Evolutionary conservation across 805 yeast species (phyloP), one percentile per base, ranked within the genome.

Genomic region (Sungouiella thailandica): DNA sequence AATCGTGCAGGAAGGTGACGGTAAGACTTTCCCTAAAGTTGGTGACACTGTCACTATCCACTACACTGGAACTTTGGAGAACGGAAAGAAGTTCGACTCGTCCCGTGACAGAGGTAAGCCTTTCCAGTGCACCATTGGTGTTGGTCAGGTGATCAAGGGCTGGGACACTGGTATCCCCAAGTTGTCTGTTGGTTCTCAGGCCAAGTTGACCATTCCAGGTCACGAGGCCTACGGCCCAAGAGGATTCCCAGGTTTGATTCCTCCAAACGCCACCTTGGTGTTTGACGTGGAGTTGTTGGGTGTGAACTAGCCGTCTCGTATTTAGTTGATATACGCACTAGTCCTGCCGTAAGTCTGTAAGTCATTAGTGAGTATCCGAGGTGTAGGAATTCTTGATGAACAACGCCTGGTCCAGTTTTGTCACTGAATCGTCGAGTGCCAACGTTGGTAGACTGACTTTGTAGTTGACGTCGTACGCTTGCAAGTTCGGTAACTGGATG

Each of bases 101-200:
- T 88, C 97, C 36, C 76, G 88, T 52, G 95, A 87, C 73, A 82
- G 97, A 69, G 93, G 93, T 57, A 78, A 83, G 63, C 96, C 97
- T 47, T 90, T 90, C 80, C 90, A 86, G 63, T 83, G 95, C 62
- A 68, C 71, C 65, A 86, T 90, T 58, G 97, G 97, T 62, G 95
- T 85, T 47, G 96, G 97, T 46, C 95, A 83, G 68, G 97, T 90
- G 49, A 90, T 90, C 68, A 78, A 79, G 58, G 97, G 97, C 48
- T 90, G 97, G 97, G 97, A 89, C 57, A 84, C 78, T 55, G 95
- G 89, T 43, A 86, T 88, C 59, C 96, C 97, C 36, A 79, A 88
- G 65, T 73, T 90, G 59, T 83, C 95, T 34, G 75, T 88, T 32
- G 97, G 97, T 53, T 87, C 93, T 68, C 84, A 83, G 72, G 96